Base-by-base conservation (phyloP, 2,329 filamentous ascomycete species). In the Byssochlamys sp. region DNA sequence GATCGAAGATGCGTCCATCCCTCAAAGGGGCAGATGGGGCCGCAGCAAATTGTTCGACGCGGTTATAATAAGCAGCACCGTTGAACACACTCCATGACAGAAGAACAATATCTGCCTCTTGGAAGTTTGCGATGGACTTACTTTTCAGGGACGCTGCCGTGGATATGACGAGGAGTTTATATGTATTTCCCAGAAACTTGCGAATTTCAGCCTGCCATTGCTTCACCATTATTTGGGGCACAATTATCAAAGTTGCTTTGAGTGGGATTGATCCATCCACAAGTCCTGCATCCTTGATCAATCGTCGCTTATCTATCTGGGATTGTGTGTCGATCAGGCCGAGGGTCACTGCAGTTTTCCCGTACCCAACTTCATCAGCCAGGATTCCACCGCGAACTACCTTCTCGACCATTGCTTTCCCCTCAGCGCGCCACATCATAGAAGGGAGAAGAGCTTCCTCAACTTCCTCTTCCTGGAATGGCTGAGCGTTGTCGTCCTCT, bases 281-380 rank as follows among this genome's bases (percentile, higher is more conserved):
- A 9, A 33, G 53, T 4, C 54, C 27, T 51, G 27, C 53, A 24
- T 53, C 49, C 7, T 59, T 24, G 14, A 45, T 45, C 39, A 45
- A n/a, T 4, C 39, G 39, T 24, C 39, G 39, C 10, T 59, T 49
- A 51, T 70, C 65, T 10, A 58, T 59, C 9, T 70, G 59, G 29
- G 75, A 74, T 51, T 80, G 75, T 3, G 71, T 68, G 35, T 81
- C 74, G 29, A 86, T 78, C 7, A 87, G 68, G 0, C 77, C 83
- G 11, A 88, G 73, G 1, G 78, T 79, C 0, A 81, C 79, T 1
- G 84, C 79, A 0, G 85, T 88, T 64, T 89, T 88, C 0, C 86
- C 86, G 64, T 85, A 88, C 0, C 83, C 84, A 33, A 86, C 83
- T 51, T 82, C 77, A 63, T 87, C 84, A 1, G 84, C 84, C 33